Evolutionary conservation across 768 basidiomycete species (phyloP), one percentile per base, ranked within the genome.

Genomic region (Lenzites betulinus): DNA sequence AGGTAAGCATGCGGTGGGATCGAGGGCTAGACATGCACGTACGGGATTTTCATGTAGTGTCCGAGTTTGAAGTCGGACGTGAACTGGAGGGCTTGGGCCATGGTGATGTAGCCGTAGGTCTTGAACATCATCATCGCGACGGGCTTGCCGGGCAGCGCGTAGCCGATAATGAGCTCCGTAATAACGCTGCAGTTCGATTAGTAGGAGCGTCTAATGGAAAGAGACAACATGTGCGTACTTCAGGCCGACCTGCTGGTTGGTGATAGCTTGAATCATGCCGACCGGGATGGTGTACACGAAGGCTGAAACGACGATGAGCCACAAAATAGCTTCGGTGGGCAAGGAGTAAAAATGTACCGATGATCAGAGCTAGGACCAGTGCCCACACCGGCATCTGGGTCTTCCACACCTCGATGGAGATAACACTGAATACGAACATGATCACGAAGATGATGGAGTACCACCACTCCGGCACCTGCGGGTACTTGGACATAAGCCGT

Each of bases 61-160:
- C 88, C 90, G 50, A 90, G 85, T 73, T 93, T 93, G 70, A 92
- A 86, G 74, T 92, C 89, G 12, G 82, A 78, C 0, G 87, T 82
- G 76, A 92, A 93, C 43, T 75, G 76, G 47, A 92, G 70, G 1
- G 90, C 89, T 71, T 88, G 86, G 0, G 79, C 78, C 81, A 85
- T 84, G 49, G 83, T 86, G 58, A 87, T 85, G 65, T 89, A 90
- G 25, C 90, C 89, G 79, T 79, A 90, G 0, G 88, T 89, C 81
- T 90, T 92, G 81, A 92, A 92, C 77, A 92, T 77, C 90, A 93
- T 91, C 80, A 85, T 90, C 0, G 92, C 91, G 55, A 92, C 71
- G 3, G 91, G 89, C 25, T 83, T 83, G 2, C 92, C 91, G 15
- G 91, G 92, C 35, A 90, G 79, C 26, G 81, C 83, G 67, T 91